phyloP scores from a whole-genome alignment of 768 basidiomycete species.

The Mycena maculata region DNA sequence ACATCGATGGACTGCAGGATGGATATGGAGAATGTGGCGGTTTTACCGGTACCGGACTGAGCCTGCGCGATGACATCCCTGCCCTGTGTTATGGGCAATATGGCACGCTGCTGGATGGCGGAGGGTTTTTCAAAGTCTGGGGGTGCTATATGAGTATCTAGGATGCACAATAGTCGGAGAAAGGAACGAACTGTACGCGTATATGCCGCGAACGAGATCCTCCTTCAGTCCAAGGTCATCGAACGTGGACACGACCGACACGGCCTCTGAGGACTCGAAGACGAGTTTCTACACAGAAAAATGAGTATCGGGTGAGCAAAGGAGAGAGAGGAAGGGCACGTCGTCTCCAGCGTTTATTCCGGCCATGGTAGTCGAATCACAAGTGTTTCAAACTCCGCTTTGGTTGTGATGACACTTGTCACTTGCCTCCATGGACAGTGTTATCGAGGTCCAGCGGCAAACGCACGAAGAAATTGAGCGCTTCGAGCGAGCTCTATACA shows the following conservation, averaged over 20 bases:
- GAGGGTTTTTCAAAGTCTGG: constrained; percentile 96
- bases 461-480: constrained; percentile 97
- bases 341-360: constrained; percentile 91
- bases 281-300: constrained; percentile 71
- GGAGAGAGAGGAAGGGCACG: constrained; percentile 51
- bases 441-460: constrained; percentile 93
- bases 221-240: constrained; percentile 94
- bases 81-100: constrained; percentile 94
- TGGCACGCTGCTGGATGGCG: constrained; percentile 98
- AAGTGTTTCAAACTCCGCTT: constrained; percentile 62
- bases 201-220: constrained; percentile 95
- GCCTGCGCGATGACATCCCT: constrained; percentile 99
- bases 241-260: constrained; percentile 89
- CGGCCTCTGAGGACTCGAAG: constrained; percentile 94
- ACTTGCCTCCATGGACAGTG: constrained; percentile 80
- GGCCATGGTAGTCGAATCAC: constrained; percentile 71
- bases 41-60: constrained; percentile 99
- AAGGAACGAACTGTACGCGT: constrained; percentile 88
- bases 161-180: constrained; percentile 4
- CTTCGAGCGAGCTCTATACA: constrained; percentile 88
- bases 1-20: constrained; percentile 98
- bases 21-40: constrained; percentile 97
- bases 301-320: constrained; percentile 21
- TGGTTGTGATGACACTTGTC: constrained; percentile 32
- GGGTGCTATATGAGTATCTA: constrained; percentile 1